Evolutionary conservation across 2,329 filamentous ascomycete genomes (phyloP).

Genomic region (Curvularia eragrostidis): DNA sequence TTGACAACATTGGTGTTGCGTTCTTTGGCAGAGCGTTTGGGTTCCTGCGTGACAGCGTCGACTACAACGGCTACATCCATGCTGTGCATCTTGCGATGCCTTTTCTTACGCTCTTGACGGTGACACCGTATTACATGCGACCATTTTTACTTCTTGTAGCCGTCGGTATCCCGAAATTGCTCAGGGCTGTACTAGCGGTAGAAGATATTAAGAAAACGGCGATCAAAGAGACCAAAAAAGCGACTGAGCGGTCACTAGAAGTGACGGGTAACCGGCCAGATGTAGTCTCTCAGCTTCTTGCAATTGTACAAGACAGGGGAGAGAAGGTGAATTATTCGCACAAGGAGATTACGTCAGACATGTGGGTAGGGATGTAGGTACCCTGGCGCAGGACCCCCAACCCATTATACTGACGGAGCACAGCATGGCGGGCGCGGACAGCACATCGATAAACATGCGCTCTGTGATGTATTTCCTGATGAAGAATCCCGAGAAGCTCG

Average conservation of each 20-base stretch:
- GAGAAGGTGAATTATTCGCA: slow-evolving; percentile 39
- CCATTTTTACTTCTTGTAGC: slow-evolving; percentile 15
- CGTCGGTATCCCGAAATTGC: slow-evolving; percentile 29
- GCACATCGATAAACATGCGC: slow-evolving; percentile 45
- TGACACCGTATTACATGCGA: slow-evolving; percentile 20
- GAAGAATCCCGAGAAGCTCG: slow-evolving; percentile 34
- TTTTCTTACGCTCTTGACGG: slow-evolving; percentile 22
- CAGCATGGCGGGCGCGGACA: slow-evolving; percentile 48
- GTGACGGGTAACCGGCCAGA: slow-evolving; percentile 33
- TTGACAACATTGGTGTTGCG: slow-evolving; percentile 19
- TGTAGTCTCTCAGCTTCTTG: slow-evolving; percentile 39
- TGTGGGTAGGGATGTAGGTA: slow-evolving; percentile 41
- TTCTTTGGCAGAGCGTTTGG: slow-evolving; percentile 31
- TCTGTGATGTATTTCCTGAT: slow-evolving; percentile 51
- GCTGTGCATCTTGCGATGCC: slow-evolving; percentile 47
- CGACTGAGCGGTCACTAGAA: slow-evolving; percentile 18
- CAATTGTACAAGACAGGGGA: slow-evolving; percentile 39
- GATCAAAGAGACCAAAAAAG: slow-evolving; percentile 21
- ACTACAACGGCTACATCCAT: slow-evolving; percentile 29
- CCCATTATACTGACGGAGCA: background rate
- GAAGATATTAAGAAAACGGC: slow-evolving; percentile 25
- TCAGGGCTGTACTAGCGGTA: slow-evolving; percentile 30
- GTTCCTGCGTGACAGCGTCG: slow-evolving; percentile 30
- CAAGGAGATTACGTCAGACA: slow-evolving; percentile 38
- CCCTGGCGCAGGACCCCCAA: background rate